Percentiles rank a stretch among this genome's conserved stretches.
phyloP scores from a whole-genome alignment of 768 basidiomycete genomes.

The Lyophyllum shimeji region DNA sequence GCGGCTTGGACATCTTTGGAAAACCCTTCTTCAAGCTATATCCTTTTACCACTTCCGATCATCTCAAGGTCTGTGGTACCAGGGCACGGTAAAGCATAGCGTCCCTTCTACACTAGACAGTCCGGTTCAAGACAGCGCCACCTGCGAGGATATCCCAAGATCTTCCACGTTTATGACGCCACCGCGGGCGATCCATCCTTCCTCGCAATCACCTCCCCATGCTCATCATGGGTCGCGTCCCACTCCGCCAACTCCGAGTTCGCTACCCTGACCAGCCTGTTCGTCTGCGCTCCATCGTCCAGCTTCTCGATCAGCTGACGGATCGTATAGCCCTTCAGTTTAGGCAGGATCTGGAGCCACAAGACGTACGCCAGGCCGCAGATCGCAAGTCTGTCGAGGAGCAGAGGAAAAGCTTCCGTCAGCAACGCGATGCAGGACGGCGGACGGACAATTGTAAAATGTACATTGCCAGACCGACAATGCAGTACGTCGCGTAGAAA shows the following conservation, averaged over 20 bases:
- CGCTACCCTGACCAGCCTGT: constrained; percentile 29
- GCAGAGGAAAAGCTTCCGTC: neutral
- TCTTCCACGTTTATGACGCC: neutral
- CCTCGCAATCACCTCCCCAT: constrained; percentile 25
- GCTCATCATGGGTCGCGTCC: constrained; percentile 35
- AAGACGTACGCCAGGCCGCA: constrained; percentile 29
- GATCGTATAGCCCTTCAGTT: constrained; percentile 40
- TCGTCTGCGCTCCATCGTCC: constrained; percentile 33
- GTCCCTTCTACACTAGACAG: no score
- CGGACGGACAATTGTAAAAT: constrained; percentile 12
- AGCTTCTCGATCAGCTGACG: constrained; percentile 44
- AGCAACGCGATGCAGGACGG: neutral
- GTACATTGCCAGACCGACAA: constrained; percentile 35
- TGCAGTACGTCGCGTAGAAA: constrained; percentile 42
- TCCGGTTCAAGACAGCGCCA: no score
- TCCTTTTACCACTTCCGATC: no score
- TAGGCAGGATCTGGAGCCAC: constrained; percentile 42
- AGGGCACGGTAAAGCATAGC: no score
- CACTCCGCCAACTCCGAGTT: constrained; percentile 29
- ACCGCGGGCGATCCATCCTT: neutral
- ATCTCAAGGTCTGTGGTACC: no score
- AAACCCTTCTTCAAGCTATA: no score
- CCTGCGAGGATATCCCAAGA: no score
- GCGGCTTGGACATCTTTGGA: no score
- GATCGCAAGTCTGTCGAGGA: constrained; percentile 24